Percentiles rank a stretch among this genome's conserved stretches.
phyloP scores from a whole-genome alignment of 176 grass and related monocot species.

The Luzula sylvatica region DNA sequence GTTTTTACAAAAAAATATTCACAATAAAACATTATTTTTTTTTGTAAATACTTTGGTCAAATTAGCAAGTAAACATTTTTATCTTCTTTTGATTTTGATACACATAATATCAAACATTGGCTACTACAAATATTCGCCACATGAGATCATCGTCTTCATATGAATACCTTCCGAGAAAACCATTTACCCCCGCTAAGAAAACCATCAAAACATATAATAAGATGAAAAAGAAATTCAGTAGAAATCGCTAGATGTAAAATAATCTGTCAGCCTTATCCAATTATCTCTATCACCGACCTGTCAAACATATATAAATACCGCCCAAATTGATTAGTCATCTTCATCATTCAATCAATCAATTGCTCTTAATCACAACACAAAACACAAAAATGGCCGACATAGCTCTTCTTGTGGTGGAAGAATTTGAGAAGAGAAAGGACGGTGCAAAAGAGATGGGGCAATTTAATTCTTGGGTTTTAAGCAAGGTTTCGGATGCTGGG shows the following conservation, averaged over 20 bases:
- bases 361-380: neutral
- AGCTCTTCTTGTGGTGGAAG: slow-evolving; percentile 58
- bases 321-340: slow-evolving; percentile 11
- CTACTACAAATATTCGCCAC: neutral
- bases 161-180: neutral
- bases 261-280: slow-evolving; percentile 17
- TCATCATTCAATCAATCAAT: neutral
- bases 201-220: slow-evolving; percentile 12
- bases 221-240: neutral
- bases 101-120: too few species aligned
- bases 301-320: slow-evolving; percentile 8
- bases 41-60: too few species aligned
- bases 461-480: slow-evolving; percentile 36
- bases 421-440: slow-evolving; percentile 60
- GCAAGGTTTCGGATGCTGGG: slow-evolving; percentile 9
- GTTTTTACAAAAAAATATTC: too few species aligned
- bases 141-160: neutral
- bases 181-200: slow-evolving; percentile 2
- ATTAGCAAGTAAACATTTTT: too few species aligned
- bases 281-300: slow-evolving; percentile 4
- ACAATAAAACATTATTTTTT: too few species aligned
- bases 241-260: neutral
- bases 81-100: too few species aligned
- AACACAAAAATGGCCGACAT: slow-evolving; percentile 52
- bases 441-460: slow-evolving; percentile 22